These are phyloP conservation scores for Claviceps pazoutovae DNA, from an alignment of 2,329 filamentous ascomycete genomes.

Conservation along the genomic window DNA sequence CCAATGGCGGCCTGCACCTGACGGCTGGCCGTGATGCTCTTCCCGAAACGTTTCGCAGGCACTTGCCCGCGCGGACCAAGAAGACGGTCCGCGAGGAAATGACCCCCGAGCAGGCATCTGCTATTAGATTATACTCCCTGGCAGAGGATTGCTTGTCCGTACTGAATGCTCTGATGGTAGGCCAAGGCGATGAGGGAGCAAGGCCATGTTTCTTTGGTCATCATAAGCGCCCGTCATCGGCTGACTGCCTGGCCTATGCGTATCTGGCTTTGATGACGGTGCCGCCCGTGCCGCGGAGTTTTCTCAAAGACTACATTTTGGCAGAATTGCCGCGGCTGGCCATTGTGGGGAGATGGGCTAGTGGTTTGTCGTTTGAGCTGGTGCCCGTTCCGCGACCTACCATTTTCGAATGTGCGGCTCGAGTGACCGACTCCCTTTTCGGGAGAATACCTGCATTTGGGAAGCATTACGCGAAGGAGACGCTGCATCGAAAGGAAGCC, in stretches of 20 bases:
- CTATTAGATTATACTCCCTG: constrained; percentile 64
- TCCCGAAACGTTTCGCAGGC: constrained; percentile 26
- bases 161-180: constrained; percentile 41
- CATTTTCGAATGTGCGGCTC: constrained; percentile 13
- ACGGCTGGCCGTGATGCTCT: constrained; percentile 22
- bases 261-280: constrained; percentile 63
- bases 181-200: constrained; percentile 11
- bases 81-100: constrained; percentile 48
- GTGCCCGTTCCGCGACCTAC: constrained; percentile 7
- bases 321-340: constrained; percentile 17
- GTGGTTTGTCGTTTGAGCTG: constrained; percentile 10
- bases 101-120: constrained; percentile 54
- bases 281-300: constrained; percentile 28
- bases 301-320: constrained; percentile 27
- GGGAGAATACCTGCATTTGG: constrained; percentile 22
- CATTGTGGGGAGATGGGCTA: constrained; percentile 16
- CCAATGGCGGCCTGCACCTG: constrained; percentile 23
- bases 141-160: constrained; percentile 59
- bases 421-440: constrained; percentile 21
- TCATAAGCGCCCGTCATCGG: constrained; percentile 14
- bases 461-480: constrained; percentile 21
- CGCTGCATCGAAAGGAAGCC: constrained; percentile 22
- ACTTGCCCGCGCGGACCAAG: constrained; percentile 28
- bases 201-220: constrained; percentile 19
- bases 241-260: constrained; percentile 71